Conservation (phyloP, 108 stramenopile genomes). For the Cyclotella atomus region DNA sequence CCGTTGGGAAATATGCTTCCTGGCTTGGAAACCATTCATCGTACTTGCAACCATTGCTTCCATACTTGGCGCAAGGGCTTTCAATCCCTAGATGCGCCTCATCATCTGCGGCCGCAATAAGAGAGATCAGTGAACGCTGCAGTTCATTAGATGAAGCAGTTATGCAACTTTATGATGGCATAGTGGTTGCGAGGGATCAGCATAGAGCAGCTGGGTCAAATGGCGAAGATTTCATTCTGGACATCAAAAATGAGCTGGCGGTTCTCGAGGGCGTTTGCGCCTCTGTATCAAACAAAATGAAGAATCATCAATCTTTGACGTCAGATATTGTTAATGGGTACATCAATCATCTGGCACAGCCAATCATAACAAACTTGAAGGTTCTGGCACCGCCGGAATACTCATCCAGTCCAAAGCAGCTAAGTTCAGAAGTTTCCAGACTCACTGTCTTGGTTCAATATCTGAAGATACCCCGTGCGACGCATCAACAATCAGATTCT, state of each 20-base stretch:
- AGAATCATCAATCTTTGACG: slow-evolving; percentile 38
- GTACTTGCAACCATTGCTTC: slow-evolving; percentile 74
- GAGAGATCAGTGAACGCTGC: slow-evolving; percentile 81
- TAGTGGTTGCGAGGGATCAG: slow-evolving; percentile 56
- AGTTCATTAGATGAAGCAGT: slow-evolving; percentile 80
- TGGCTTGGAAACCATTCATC: slow-evolving; percentile 84
- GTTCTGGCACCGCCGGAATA: slow-evolving; percentile 50
- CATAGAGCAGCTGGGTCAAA: slow-evolving; percentile 11
- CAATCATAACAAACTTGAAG: slow-evolving; percentile 73
- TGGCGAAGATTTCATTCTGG: slow-evolving; percentile 54
- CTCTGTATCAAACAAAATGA: slow-evolving; percentile 68
- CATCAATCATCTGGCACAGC: slow-evolving; percentile 75
- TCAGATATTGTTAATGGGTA: slow-evolving; percentile 36
- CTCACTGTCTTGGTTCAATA: slow-evolving; percentile 80
- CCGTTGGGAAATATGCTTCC: slow-evolving; percentile 86
- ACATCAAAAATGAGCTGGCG: slow-evolving; percentile 88
- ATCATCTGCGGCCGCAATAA: slow-evolving; percentile 85
- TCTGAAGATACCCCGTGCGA: slow-evolving; percentile 36
- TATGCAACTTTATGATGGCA: slow-evolving; percentile 78
- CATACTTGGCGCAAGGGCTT: slow-evolving; percentile 86
- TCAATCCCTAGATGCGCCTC: slow-evolving; percentile 71
- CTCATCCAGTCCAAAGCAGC: slow-evolving; percentile 49
- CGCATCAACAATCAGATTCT: slow-evolving; percentile 28
- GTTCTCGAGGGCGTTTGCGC: slow-evolving; percentile 90
- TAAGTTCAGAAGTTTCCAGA: slow-evolving; percentile 84